Evolutionary conservation across 2,329 filamentous ascomycete genomes (phyloP).

Genomic region (Calycina herbarum): DNA sequence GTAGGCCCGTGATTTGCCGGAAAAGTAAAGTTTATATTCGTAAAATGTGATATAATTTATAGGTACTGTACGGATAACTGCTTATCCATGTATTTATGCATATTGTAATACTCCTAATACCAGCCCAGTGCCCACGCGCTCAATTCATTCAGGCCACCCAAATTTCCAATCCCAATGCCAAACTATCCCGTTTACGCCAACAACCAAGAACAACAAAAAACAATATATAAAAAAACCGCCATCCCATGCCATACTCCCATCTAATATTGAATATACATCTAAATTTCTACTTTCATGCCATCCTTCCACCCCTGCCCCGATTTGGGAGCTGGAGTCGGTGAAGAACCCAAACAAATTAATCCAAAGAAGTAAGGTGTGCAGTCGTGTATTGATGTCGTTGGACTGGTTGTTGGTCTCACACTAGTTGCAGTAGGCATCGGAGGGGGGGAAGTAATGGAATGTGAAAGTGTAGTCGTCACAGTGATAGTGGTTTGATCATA

Average conservation of each 20-base stretch:
- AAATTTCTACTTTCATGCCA: not conserved
- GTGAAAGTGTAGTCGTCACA: slow-evolving; percentile 39
- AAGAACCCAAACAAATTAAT: slow-evolving; percentile 34
- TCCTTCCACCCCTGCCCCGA: slow-evolving; percentile 4
- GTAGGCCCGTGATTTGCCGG: no score
- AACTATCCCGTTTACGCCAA: not conserved
- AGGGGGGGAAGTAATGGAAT: slow-evolving; percentile 40
- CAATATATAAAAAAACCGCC: slow-evolving; percentile 8
- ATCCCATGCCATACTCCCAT: slow-evolving; percentile 6
- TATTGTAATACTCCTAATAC: no score
- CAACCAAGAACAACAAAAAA: not conserved
- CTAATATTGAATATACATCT: slow-evolving; percentile 8
- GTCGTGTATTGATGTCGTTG: slow-evolving; percentile 11
- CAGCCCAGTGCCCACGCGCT: no score
- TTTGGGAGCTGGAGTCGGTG: slow-evolving; percentile 19
- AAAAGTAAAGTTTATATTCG: no score
- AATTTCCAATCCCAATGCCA: not conserved
- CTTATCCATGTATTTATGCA: no score
- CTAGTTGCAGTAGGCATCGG: slow-evolving; percentile 26
- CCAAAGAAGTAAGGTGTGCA: slow-evolving; percentile 36
- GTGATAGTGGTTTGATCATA: slow-evolving; percentile 42
- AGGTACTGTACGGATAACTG: no score
- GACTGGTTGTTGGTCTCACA: slow-evolving; percentile 25
- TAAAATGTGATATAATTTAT: no score
- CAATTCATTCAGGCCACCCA: not conserved